Conservation (phyloP, 371 early-diverging fungal species). For the Quaeritorhiza haematococci region DNA sequence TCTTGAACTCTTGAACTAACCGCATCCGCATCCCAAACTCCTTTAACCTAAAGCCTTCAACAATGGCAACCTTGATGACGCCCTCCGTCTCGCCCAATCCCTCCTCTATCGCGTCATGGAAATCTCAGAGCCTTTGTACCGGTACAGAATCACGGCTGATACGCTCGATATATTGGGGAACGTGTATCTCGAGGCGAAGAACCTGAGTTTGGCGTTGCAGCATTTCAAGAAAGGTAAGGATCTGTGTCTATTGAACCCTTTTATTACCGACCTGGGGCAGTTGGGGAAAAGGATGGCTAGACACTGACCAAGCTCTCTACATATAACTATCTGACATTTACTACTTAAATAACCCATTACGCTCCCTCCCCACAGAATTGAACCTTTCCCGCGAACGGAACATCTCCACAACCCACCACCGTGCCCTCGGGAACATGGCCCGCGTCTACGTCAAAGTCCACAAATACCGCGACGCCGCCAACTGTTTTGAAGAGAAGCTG, state of each 20-base stretch:
- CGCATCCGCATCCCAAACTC: no score
- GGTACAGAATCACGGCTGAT: slow-evolving; percentile 11
- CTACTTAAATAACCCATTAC: no score
- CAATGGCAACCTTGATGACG: no score
- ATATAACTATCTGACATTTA: no score
- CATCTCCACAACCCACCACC: slow-evolving; percentile 2
- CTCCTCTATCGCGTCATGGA: no score
- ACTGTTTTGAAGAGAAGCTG: slow-evolving; percentile 18
- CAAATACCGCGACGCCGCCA: slow-evolving; percentile 19
- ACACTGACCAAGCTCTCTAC: no score
- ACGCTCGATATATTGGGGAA: slow-evolving; percentile 19
- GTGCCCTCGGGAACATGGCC: slow-evolving; percentile 23
- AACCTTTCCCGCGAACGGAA: not conserved
- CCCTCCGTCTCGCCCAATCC: no score
- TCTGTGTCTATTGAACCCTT: not conserved
- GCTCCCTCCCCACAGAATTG: slow-evolving; percentile 8
- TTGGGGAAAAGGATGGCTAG: not conserved
- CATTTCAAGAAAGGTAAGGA: slow-evolving; percentile 20
- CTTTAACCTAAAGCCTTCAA: no score
- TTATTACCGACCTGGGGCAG: not conserved
- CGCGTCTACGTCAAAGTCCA: slow-evolving; percentile 18
- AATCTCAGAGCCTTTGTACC: slow-evolving; percentile 11
- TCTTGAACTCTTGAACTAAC: no score
- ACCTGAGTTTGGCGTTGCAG: slow-evolving; percentile 14
- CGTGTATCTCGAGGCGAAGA: slow-evolving; percentile 21